Conservation (phyloP, 2,329 filamentous ascomycete species). For the Stagonosporopsis tanaceti region DNA sequence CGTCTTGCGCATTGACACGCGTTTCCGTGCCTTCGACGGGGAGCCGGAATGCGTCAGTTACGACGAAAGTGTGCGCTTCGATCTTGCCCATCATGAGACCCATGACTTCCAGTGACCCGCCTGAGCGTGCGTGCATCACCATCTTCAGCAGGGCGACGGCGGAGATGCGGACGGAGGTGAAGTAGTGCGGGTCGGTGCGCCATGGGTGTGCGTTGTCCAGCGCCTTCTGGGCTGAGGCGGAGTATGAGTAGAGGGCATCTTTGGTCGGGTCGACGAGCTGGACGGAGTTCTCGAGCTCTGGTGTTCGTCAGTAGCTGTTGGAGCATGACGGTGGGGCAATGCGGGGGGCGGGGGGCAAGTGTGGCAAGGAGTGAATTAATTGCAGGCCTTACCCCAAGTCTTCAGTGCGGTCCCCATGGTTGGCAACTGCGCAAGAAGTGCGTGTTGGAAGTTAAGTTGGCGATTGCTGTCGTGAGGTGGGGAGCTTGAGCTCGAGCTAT, state of each 20-base stretch:
- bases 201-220: constrained; percentile 75
- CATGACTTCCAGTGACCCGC: constrained; percentile 93
- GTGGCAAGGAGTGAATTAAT: not conserved
- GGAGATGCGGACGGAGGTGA: constrained; percentile 92
- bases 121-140: constrained; percentile 98
- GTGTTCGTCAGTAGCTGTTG: constrained; percentile 25
- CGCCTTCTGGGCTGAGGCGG: constrained; percentile 71
- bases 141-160: constrained; percentile 96
- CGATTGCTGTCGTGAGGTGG: constrained; percentile 25
- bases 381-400: constrained; percentile 44
- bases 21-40: constrained; percentile 99
- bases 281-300: constrained; percentile 86
- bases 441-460: constrained; percentile 19
- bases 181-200: constrained; percentile 81
- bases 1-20: constrained; percentile 91
- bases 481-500: constrained; percentile 28
- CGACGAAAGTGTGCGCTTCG: constrained; percentile 82
- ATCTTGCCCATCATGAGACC: constrained; percentile 97
- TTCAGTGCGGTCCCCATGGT: constrained; percentile 48
- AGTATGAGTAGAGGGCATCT: constrained; percentile 91
- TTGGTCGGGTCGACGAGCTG: constrained; percentile 83
- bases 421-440: constrained; percentile 1
- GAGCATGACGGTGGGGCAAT: constrained; percentile 15
- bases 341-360: not conserved
- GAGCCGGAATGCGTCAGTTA: constrained; percentile 91